These are phyloP conservation scores for Trametes meyenii DNA, from an alignment of 768 basidiomycete genomes.

Conservation along the genomic window DNA sequence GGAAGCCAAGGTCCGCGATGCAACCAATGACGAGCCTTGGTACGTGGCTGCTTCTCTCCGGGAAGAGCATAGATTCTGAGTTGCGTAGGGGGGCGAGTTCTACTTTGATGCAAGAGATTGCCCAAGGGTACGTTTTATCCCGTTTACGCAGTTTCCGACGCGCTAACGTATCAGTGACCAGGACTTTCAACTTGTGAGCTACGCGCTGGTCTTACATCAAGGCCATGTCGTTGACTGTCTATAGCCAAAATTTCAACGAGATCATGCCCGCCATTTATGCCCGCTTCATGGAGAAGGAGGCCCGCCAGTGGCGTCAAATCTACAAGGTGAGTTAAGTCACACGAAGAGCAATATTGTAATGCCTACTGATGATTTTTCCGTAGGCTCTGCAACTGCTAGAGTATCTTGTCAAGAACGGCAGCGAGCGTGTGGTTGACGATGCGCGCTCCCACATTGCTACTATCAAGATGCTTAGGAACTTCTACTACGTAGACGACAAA, in stretches of 20 bases:
- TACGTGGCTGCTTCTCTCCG: conserved; percentile 34
- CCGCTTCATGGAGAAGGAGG: conserved; percentile 98
- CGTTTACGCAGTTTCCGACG: not conserved
- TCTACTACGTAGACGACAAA: conserved; percentile 98
- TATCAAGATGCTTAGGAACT: conserved; percentile 95
- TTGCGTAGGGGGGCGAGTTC: conserved; percentile 89
- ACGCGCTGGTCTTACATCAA: not conserved
- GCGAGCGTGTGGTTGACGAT: conserved; percentile 97
- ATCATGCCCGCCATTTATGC: conserved; percentile 98
- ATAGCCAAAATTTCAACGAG: conserved; percentile 96
- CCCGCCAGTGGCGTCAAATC: conserved; percentile 96
- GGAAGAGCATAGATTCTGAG: not conserved
- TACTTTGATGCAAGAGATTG: conserved; percentile 97
- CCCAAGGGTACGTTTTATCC: conserved; percentile 75
- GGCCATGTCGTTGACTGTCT: not conserved
- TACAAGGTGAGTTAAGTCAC: conserved; percentile 71
- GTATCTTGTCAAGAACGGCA: conserved; percentile 95
- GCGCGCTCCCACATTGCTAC: conserved; percentile 93
- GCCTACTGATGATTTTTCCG: not conserved
- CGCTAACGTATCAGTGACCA: conserved; percentile 37
- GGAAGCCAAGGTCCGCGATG: conserved; percentile 95
- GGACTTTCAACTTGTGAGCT: conserved; percentile 96
- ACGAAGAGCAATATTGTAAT: not conserved
- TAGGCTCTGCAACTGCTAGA: conserved; percentile 92
- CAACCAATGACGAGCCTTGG: conserved; percentile 99